Evolutionary conservation across 2,329 filamentous ascomycete genomes (phyloP), one percentile per base, ranked within the genome.

Genomic region (Escovopsis weberi): DNA sequence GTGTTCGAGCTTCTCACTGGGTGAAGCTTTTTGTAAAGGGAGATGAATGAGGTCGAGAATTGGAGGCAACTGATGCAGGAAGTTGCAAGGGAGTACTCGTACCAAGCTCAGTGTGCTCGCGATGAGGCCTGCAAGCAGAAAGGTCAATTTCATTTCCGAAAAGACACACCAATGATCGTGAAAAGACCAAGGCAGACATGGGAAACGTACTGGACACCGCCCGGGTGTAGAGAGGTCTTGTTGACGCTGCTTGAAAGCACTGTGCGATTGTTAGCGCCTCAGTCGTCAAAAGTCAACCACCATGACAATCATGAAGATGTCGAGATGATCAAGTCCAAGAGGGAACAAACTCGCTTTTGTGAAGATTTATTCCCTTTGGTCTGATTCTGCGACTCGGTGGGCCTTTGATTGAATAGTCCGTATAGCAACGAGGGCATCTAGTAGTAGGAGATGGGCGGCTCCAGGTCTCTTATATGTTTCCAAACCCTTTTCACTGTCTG

Each of bases 31-130:
- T 33, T 33, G 28, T 38, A 43, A 39, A 37, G 37, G 36, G 39
- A 30, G 42, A 47, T 26, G 30, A 39, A 32, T 32, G 8, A 23
- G 32, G 46, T 30, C 12, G 30, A 37, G 12, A 9, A 32, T 11
- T 11, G 8, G 8, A 11, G 28, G 28, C 4, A 7, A 11, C 4
- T 32, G 8, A 3, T 32, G 28, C 28, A 11, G 28, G 28, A 32
- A 9, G 28, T 9, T 11, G 28, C 28, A 32, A 9, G 8, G 28
- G 28, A 32, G 26, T 33, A 36, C 30, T 47, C 65, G 50, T 69
- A 71, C 67, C 87, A 51, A 98, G 80, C 65, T 96, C 91, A 38
- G 91, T 96, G 77, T 95, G 89, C 62, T 93, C 83, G 58, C 74
- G 74, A 59, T 80, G 72, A 50, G 88, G 85, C 66, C 86, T 93